phyloP scores from a whole-genome alignment of 352 stramenopile genomes.

The Phytophthora sp. region DNA sequence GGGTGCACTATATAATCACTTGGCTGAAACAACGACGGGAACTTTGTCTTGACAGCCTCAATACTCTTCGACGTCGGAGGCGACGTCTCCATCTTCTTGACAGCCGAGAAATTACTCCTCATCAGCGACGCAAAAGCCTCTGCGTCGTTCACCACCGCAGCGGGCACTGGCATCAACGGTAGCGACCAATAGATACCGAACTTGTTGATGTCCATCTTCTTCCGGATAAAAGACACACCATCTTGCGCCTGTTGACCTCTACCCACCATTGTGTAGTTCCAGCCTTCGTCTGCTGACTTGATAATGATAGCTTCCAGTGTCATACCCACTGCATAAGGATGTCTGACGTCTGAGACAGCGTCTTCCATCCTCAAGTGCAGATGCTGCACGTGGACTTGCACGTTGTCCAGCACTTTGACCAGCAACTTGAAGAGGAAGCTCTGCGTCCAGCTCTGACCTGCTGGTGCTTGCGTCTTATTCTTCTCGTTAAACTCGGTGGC shows the following conservation, averaged over 20 bases:
- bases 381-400: conserved; percentile 82
- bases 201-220: conserved; percentile 86
- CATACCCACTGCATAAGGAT: conserved; percentile 67
- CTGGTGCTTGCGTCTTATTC: conserved; percentile 29
- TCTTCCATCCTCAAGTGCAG: conserved; percentile 81
- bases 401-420: conserved; percentile 85
- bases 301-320: conserved; percentile 84
- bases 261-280: conserved; percentile 87
- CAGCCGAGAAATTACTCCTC: conserved; percentile 61
- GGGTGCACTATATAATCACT: conserved; percentile 78
- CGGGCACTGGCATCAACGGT: conserved; percentile 51
- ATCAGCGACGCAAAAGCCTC: conserved; percentile 72
- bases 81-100: conserved; percentile 13
- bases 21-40: conserved; percentile 46
- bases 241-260: conserved; percentile 36
- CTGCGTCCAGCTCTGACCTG: conserved; percentile 59
- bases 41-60: conserved; percentile 13
- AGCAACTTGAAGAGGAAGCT: conserved; percentile 82
- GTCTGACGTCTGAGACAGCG: conserved; percentile 46
- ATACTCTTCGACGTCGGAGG: conserved; percentile 3
- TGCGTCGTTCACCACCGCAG: conserved; percentile 51
- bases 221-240: conserved; percentile 58
- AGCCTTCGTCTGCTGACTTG: conserved; percentile 80
- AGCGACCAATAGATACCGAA: conserved; percentile 85
- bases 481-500: conserved; percentile 67